Conservation (phyloP, 1,284 basidiomycete genomes). For the Cutaneotrichosporon daszewskae region DNA sequence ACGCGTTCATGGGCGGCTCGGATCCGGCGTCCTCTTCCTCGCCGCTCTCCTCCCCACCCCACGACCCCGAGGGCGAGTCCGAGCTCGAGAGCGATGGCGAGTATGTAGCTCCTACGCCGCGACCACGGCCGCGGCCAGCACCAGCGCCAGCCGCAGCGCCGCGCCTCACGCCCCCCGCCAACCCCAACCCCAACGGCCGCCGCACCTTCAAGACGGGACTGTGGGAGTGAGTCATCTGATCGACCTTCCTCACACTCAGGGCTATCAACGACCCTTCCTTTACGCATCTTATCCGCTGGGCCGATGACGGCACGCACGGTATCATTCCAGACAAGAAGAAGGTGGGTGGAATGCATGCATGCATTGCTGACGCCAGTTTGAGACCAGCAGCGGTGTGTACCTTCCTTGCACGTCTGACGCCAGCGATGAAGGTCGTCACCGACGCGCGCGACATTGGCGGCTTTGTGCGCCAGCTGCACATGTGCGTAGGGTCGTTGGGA, state of each 20-base stretch:
- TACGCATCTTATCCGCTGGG: constrained; percentile 7
- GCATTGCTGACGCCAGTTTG: constrained; percentile 9
- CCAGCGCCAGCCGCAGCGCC: no score
- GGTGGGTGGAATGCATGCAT: not conserved
- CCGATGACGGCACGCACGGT: constrained; percentile 4
- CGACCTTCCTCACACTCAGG: not conserved
- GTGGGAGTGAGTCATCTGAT: constrained; percentile 10
- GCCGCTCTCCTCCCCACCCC: no score
- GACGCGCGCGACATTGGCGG: constrained; percentile 11
- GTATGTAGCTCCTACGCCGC: no score
- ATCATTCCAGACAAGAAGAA: constrained; percentile 7
- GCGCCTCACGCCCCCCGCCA: no score
- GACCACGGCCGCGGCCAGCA: no score
- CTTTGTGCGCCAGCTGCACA: constrained; percentile 18
- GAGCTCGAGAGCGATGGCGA: no score
- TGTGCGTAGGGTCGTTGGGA: constrained; percentile 1
- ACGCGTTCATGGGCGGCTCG: no score
- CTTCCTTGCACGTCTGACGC: not conserved
- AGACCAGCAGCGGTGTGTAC: constrained; percentile 8
- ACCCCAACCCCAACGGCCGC: no score
- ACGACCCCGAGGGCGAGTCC: no score
- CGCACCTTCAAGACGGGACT: constrained; percentile 13
- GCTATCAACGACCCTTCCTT: constrained; percentile 9
- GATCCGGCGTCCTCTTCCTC: no score
- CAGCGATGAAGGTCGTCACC: constrained; percentile 16